phyloP scores from a whole-genome alignment of 352 stramenopile genomes.

The Pythium chondricola region DNA sequence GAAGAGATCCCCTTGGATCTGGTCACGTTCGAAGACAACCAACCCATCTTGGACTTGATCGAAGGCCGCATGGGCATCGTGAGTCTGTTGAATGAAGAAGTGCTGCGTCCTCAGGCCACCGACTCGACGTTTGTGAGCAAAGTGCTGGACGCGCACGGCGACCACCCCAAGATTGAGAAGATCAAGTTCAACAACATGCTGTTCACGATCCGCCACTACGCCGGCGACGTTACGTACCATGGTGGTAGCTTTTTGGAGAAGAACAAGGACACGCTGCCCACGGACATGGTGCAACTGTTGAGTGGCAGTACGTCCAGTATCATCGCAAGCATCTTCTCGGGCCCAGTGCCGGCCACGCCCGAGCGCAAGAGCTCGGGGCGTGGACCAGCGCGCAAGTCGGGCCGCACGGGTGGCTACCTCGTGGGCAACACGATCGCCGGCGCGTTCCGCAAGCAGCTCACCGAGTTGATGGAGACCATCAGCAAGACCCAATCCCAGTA shows the following conservation, averaged over 20 bases:
- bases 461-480: constrained; percentile 83
- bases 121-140: constrained; percentile 84
- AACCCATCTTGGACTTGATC: constrained; percentile 87
- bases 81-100: constrained; percentile 94
- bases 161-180: constrained; percentile 82
- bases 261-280: constrained; percentile 83
- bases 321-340: constrained; percentile 68
- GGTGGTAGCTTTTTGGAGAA: constrained; percentile 71
- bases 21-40: constrained; percentile 90
- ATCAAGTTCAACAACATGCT: constrained; percentile 77
- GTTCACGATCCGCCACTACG: constrained; percentile 82
- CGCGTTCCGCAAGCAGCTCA: constrained; percentile 83
- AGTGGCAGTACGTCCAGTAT: constrained; percentile 48
- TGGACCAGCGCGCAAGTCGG: constrained; percentile 20
- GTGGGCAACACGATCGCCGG: constrained; percentile 78
- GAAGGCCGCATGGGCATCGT: constrained; percentile 88
- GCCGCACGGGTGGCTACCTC: constrained; percentile 68
- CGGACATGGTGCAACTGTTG: constrained; percentile 72
- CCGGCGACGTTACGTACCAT: constrained; percentile 78
- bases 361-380: constrained; percentile 20
- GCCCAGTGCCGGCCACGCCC: constrained; percentile 10
- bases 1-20: constrained; percentile 86
- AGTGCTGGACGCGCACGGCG: constrained; percentile 65
- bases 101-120: constrained; percentile 80
- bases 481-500: constrained; percentile 86